Base-by-base conservation (phyloP, 306 rosid genomes). In the Gynostemma pentaphyllum region DNA sequence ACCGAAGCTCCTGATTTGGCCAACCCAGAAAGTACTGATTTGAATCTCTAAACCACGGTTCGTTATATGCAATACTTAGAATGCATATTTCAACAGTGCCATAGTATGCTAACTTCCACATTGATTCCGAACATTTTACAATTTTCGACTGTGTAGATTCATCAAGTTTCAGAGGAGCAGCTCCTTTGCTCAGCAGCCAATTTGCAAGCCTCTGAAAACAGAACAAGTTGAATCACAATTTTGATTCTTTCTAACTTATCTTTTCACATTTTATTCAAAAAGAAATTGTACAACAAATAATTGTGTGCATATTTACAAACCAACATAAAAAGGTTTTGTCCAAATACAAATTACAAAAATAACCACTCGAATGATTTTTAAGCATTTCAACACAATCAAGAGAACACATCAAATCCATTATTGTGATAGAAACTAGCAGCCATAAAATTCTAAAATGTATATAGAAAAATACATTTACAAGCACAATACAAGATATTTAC, bases 31-130 rank as follows among this genome's bases (percentile, higher is more conserved):
- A 82, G 81, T 67, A 86, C 72, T 83, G 80, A 6, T 75, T 79
- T 5, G 84, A 50, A 76, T 88, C 80, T 67, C 61, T 79, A 72
- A 88, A 81, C 97, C 97, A 94, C 49, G 97, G 95, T 75, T 94
- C 95, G 3, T 41, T 64, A 60, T 69, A 84, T 55, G 57, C 65
- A 32, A 74, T 50, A 68, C 68, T 84, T 68, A 94, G 84, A 76
- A 88, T 73, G 70, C 68, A 86, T 5, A 66, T 83, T 88, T 94
- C 95, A 40, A 81, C 94, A 50, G 89, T 28, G 5, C 86, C 90
- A 76, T 84, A 94, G 77, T 86, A 94, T 15, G 82, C 62, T 44
- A 94, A 73, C 85, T 94, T 88, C 99, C 99, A 94, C 90, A 94
- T 57, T 44, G 99, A 94, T 79, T 94, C 99, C 0, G 94, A 75